phyloP scores from a whole-genome alignment of 2,329 filamentous ascomycete genomes.

The Colletotrichum lindemuthianum region DNA sequence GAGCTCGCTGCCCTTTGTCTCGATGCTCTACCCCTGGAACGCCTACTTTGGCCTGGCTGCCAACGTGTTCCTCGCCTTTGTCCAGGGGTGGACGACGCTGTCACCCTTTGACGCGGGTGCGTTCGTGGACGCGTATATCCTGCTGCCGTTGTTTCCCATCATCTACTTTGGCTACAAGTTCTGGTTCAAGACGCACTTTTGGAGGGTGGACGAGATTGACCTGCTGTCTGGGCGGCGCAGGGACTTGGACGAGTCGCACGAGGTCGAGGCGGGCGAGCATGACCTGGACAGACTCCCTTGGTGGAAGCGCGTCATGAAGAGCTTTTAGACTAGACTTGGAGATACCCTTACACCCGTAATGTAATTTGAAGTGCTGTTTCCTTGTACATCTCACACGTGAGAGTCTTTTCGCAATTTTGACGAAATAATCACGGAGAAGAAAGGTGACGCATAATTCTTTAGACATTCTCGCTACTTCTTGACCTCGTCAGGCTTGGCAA shows the following conservation, averaged over 20 bases:
- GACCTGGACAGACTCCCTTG: slow-evolving; percentile 42
- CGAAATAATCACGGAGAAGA: too few relatives aligned
- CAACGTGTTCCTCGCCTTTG: slow-evolving; percentile 67
- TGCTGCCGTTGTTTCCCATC: slow-evolving; percentile 67
- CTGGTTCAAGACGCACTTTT: slow-evolving; percentile 61
- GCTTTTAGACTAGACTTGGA: slow-evolving; percentile 50
- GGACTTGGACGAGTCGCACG: slow-evolving; percentile 61
- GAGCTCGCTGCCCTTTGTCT: slow-evolving; percentile 65
- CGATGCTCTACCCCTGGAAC: slow-evolving; percentile 65
- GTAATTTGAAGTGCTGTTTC: too few relatives aligned
- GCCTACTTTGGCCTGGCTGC: slow-evolving; percentile 68
- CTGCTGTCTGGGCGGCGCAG: slow-evolving; percentile 64
- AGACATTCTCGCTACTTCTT: too few relatives aligned
- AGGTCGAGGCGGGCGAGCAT: slow-evolving; percentile 43
- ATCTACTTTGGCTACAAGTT: slow-evolving; percentile 68
- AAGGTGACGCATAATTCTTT: too few relatives aligned
- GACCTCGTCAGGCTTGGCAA: too few relatives aligned
- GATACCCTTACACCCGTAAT: background rate
- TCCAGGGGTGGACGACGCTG: slow-evolving; percentile 71
- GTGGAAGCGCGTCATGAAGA: slow-evolving; percentile 57
- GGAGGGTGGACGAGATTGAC: slow-evolving; percentile 63
- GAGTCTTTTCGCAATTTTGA: too few relatives aligned
- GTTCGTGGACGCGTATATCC: slow-evolving; percentile 73
- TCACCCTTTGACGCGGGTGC: slow-evolving; percentile 65
- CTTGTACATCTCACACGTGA: too few relatives aligned